Conservation (phyloP, 1,284 basidiomycete genomes). For the Volvariella surrecta region DNA sequence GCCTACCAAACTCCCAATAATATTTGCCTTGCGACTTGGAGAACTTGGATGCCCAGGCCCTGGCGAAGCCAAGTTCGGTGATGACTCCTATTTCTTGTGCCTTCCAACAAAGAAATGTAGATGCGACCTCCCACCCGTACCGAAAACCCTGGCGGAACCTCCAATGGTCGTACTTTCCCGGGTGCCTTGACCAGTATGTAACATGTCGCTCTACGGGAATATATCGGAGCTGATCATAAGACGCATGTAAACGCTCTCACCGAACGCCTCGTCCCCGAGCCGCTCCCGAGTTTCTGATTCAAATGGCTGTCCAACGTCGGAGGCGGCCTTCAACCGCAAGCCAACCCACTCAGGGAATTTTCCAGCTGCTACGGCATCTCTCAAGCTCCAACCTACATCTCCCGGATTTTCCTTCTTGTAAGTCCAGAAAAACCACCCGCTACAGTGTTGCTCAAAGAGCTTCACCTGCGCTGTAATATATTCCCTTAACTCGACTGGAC, state of each 20-base stretch:
- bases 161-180: conserved; percentile 52
- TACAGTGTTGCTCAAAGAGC: conserved; percentile 57
- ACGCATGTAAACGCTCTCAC: neutral
- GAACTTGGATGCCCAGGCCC: conserved; percentile 17
- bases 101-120: conserved; percentile 21
- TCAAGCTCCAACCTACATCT: conserved; percentile 74
- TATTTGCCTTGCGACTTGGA: conserved; percentile 12
- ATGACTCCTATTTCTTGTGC: conserved; percentile 8
- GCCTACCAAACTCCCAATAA: conserved; percentile 23
- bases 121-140: conserved; percentile 67
- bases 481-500: conserved; percentile 27
- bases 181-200: conserved; percentile 49
- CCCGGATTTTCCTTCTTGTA: conserved; percentile 67
- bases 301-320: conserved; percentile 3
- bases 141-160: conserved; percentile 60
- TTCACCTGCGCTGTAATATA: conserved; percentile 64
- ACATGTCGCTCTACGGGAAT: conserved; percentile 36
- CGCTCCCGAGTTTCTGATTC: conserved; percentile 18
- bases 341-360: conserved; percentile 44
- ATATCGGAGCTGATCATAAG: neutral
- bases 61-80: conserved; percentile 20
- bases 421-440: conserved; percentile 87
- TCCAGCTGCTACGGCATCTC: conserved; percentile 57
- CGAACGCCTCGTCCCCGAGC: neutral
- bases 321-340: conserved; percentile 13